These are phyloP conservation scores for Candida alai DNA, from an alignment of 805 yeast species.

Conservation along the genomic window DNA sequence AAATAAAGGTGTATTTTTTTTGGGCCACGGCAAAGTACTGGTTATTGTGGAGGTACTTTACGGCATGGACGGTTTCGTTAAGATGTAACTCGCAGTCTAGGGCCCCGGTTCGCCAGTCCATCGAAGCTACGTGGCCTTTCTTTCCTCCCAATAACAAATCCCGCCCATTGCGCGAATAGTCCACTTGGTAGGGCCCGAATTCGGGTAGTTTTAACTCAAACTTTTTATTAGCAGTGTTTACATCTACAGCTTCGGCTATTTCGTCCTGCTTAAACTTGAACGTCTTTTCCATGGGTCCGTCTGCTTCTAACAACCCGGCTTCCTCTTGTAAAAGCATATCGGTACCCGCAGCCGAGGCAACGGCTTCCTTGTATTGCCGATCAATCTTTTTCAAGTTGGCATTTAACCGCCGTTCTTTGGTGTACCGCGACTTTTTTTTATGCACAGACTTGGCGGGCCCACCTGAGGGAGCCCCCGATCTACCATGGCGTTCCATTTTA, in stretches of 20 bases:
- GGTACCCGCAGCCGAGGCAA: slow-evolving; percentile 79
- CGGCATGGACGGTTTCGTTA: slow-evolving; percentile 87
- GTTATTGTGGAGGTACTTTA: slow-evolving; percentile 85
- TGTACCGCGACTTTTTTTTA: slow-evolving; percentile 24
- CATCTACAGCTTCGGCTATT: slow-evolving; percentile 71
- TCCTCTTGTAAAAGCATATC: slow-evolving; percentile 83
- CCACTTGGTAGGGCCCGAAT: slow-evolving; percentile 81
- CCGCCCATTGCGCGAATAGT: slow-evolving; percentile 86
- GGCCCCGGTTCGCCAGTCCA: slow-evolving; percentile 91
- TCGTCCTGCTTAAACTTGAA: slow-evolving; percentile 81
- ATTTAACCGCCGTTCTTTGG: slow-evolving; percentile 58
- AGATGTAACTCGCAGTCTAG: slow-evolving; percentile 78
- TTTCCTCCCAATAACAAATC: slow-evolving; percentile 79
- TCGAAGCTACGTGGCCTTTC: slow-evolving; percentile 92
- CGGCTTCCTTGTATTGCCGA: slow-evolving; percentile 69
- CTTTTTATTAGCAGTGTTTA: slow-evolving; percentile 67
- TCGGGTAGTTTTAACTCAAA: slow-evolving; percentile 69
- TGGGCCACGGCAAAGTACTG: slow-evolving; percentile 97
- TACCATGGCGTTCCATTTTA: slow-evolving; percentile 18
- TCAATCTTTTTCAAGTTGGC: slow-evolving; percentile 68
- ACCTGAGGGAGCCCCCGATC: slow-evolving; percentile 23
- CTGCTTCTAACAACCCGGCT: slow-evolving; percentile 85
- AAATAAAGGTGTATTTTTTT: slow-evolving; percentile 87
- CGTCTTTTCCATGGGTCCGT: slow-evolving; percentile 86
- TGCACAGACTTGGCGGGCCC: slow-evolving; percentile 19